Base-by-base conservation (phyloP, 2,329 filamentous ascomycete species). In the Aspergillus sp. region DNA sequence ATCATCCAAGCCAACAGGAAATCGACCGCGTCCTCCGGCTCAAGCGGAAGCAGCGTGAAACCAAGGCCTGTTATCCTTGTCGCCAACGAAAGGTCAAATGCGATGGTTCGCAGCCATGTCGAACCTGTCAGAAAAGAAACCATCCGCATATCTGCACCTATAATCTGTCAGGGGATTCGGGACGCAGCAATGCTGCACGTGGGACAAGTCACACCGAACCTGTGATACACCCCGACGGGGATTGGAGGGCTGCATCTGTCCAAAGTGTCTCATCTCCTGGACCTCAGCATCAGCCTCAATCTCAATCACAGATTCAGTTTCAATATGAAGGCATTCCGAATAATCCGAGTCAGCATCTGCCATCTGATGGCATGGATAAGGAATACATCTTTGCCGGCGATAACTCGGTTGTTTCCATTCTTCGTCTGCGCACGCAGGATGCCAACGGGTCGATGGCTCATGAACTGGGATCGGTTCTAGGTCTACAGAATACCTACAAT, bases 81-180 rank as follows among this genome's bases (percentile, higher is more conserved):
- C 55, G 57, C 11, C 59, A 63, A 43, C 57, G 63, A n/a, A 65
- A 66, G 39, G 62, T 66, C 9, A 64, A 65, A 46, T 66, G 64
- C 33, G 60, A 65, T 33, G 57, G 56, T 3, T 39, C 13, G 2
- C 49, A 56, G 5, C 61, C 61, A 8, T 64, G 62, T 43, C 47
- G 45, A 12, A 64, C 57, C 0, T 64, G 62, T 39, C 45, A 45
- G 12, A 53, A 51, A 29, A 48, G 61, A 3, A 55, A 51, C 10
- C 60, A 64, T 37, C 57, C 59, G 3, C 40, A 60, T 7, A 61
- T 64, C 7, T 64, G 60, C 39, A 49, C 51, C 1, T 63, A 60
- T 34, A 46, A 50, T 42, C 26, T 44, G 11, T 13, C 45, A 11
- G 28, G 11, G 27, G 28, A 28, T 32, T 30, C 40, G 27, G 31